Conservation (phyloP, 2,329 filamentous ascomycete species). For the Talaromyces sp. region DNA sequence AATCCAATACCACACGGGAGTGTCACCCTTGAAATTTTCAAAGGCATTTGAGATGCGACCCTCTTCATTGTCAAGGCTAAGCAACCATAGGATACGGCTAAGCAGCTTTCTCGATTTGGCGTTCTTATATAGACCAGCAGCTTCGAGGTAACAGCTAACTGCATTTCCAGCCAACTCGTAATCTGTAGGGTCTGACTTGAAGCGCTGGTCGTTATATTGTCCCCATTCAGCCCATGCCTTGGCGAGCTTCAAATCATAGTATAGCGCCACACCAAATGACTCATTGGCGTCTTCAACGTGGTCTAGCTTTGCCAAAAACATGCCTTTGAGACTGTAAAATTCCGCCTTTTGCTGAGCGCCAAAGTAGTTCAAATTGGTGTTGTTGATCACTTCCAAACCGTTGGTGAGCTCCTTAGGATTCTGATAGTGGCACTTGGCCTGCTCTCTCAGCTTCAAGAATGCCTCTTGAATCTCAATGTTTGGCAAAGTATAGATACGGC, state of each 20-base stretch:
- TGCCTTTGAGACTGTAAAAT: conserved; percentile 98
- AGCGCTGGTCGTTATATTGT: conserved; percentile 93
- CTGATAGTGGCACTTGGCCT: conserved; percentile 98
- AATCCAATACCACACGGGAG: conserved; percentile 99
- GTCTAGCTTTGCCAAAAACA: conserved; percentile 93
- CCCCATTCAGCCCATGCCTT: conserved; percentile 99
- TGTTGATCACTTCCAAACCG: conserved; percentile 97
- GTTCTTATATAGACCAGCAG: conserved; percentile 93
- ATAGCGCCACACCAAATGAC: conserved; percentile 89
- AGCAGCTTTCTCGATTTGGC: conserved; percentile 92
- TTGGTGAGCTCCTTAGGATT: conserved; percentile 87
- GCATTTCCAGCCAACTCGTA: conserved; percentile 83
- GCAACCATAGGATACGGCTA: conserved; percentile 87
- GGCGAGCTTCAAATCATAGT: conserved; percentile 89
- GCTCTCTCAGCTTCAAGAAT: conserved; percentile 95
- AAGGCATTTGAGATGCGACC: conserved; percentile 80
- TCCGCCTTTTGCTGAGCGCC: conserved; percentile 93
- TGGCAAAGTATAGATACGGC: conserved; percentile 94
- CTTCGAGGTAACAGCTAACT: conserved; percentile 92
- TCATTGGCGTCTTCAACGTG: conserved; percentile 89
- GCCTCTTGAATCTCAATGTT: conserved; percentile 99
- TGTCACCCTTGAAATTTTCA: conserved; percentile 95
- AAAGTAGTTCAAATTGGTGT: conserved; percentile 98
- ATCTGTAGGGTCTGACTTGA: conserved; percentile 83
- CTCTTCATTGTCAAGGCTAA: conserved; percentile 86